Evolutionary conservation across 2,329 filamentous ascomycete species (phyloP), one percentile per base, ranked within the genome.

Genomic region (Scedosporium apiospermum): DNA sequence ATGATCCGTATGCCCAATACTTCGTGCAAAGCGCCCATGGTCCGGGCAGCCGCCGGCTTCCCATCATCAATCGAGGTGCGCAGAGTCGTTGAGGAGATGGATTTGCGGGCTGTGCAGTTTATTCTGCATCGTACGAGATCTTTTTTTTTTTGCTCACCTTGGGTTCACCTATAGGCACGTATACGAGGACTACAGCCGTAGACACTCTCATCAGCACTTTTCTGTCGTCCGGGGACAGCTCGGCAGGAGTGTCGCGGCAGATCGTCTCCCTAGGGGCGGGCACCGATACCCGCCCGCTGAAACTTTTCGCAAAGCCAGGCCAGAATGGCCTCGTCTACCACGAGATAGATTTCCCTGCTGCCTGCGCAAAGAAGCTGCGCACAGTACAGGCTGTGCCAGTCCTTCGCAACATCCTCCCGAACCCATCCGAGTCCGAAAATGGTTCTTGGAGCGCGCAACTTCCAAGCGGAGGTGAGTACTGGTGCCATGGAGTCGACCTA

Each of bases 191-290:
- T 7, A 84, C 82, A 4, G 90, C 90, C 26, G 87, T 99, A 66
- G 92, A 99, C 74, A 78, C 75, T 12, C 83, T 99, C 0, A 84
- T 98, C 49, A 73, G 83, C 60, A 79, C 78, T 6, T 98, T 98
- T 69, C 78, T 98, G 12, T 72, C 34, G 12, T 38, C 76, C 3
- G 68, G 69, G 44, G 68, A 71, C 23, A 65, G 68, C 2, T 72
- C 76, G 4, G n/a, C 21, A 27, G 57, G 26, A 26, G 30, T 68
- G 3, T 66, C 66, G 1, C 85, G 84, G 65, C 95, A 99, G 72
- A 91, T 99, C 64, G 82, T 99, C 65, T 97, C 93, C 0, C 82
- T 99, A 0, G 95, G 95, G 34, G 93, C 95, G 16, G 95, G 95
- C 26, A 96, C 93, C 10, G 95, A 99, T 72, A 98, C 95, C 6